Conservation (phyloP, 129 eudicot species). For the Flaveria trinervia region DNA sequence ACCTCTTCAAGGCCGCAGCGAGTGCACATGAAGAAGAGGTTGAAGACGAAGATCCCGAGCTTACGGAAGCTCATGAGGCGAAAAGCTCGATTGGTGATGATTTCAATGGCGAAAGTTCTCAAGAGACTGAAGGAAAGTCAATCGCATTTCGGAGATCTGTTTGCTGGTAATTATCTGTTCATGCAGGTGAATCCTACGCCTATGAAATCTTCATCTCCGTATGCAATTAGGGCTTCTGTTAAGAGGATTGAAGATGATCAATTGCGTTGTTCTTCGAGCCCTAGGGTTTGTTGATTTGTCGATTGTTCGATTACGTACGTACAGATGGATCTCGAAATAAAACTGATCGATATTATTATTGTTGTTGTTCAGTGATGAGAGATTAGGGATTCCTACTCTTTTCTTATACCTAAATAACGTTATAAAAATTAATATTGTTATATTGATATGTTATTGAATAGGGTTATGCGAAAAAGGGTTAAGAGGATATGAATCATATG, state of each 20-base stretch:
- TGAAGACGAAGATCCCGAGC: constrained; percentile 62
- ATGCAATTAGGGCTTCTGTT: constrained; percentile 26
- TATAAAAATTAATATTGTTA: no score
- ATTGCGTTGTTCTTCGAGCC: neutral
- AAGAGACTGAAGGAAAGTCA: constrained; percentile 75
- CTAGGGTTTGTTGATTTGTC: no score
- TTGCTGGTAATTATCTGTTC: constrained; percentile 86
- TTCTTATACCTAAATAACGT: no score
- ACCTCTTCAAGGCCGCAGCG: constrained; percentile 36
- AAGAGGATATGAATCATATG: no score
- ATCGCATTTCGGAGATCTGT: constrained; percentile 78
- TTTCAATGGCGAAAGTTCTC: constrained; percentile 52
- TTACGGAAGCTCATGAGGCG: constrained; percentile 51
- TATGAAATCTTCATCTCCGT: constrained; percentile 39
- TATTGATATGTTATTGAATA: no score
- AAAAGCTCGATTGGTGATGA: constrained; percentile 44
- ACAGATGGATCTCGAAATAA: no score
- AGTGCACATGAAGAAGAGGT: constrained; percentile 44
- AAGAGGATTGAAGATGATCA: constrained; percentile 29
- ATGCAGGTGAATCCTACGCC: constrained; percentile 84
- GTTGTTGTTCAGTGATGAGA: no score
- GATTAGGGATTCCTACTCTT: no score
- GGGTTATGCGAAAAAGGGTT: no score
- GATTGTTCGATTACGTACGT: no score
- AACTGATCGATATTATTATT: no score